phyloP scores from a whole-genome alignment of 805 yeast species.

The Candida sithepensis region DNA sequence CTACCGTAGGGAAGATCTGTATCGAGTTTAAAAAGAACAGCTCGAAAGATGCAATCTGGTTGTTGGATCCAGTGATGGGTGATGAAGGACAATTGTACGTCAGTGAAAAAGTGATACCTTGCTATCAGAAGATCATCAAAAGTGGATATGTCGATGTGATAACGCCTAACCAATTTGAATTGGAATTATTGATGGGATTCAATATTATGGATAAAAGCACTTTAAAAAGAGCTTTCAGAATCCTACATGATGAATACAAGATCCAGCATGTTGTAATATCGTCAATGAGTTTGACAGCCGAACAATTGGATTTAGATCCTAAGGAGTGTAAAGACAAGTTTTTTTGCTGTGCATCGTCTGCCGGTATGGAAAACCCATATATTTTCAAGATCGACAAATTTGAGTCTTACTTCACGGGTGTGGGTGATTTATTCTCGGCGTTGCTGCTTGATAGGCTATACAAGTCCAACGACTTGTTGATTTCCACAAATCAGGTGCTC shows the following conservation, averaged over 20 bases:
- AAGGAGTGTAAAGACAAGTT: conserved; percentile 22
- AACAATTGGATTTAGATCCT: conserved; percentile 14
- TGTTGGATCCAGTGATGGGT: conserved; percentile 79
- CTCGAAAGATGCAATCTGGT: conserved; percentile 40
- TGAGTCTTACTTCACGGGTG: conserved; percentile 88
- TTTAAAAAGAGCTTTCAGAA: conserved; percentile 43
- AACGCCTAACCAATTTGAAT: conserved; percentile 91
- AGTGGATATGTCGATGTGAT: conserved; percentile 58
- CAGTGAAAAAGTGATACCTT: conserved; percentile 53
- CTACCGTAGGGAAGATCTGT: conserved; percentile 38
- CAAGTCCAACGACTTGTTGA: conserved; percentile 23
- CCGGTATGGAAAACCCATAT: conserved; percentile 15
- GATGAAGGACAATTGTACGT: conserved; percentile 73
- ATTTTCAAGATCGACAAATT: conserved; percentile 55
- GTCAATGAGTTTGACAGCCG: conserved; percentile 37
- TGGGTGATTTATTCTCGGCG: conserved; percentile 89
- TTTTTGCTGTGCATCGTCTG: conserved; percentile 44
- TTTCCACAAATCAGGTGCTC: conserved; percentile 51
- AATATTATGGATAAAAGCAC: conserved; percentile 37
- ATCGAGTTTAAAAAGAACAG: conserved; percentile 32
- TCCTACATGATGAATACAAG: conserved; percentile 44
- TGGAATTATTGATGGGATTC: conserved; percentile 53
- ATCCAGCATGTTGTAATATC: conserved; percentile 67
- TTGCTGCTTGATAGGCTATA: conserved; percentile 61
- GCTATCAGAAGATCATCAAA: conserved; percentile 44